Conservation (phyloP, 2,329 filamentous ascomycete species). For the Colletotrichum spinosum region DNA sequence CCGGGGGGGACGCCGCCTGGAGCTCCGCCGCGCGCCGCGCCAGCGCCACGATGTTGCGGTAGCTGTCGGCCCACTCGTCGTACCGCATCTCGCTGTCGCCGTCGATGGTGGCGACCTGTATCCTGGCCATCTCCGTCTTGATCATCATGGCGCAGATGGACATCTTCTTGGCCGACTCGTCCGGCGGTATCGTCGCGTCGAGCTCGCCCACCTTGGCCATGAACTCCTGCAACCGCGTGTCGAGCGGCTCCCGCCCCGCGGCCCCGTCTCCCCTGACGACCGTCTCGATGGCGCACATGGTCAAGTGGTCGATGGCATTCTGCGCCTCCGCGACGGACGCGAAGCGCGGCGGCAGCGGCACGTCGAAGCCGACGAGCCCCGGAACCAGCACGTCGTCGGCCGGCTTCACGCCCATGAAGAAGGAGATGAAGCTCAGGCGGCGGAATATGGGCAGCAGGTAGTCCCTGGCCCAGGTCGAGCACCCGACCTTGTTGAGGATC, state of each 20-base stretch:
- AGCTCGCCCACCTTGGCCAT: slow-evolving; percentile 44
- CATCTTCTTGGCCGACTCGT: slow-evolving; percentile 12
- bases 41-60: slow-evolving; percentile 50
- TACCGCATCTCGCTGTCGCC: slow-evolving; percentile 47
- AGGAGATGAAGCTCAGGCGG: slow-evolving; percentile 23
- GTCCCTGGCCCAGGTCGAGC: slow-evolving; percentile 52
- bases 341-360: slow-evolving; percentile 48
- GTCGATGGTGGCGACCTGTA: slow-evolving; percentile 48
- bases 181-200: slow-evolving; percentile 40
- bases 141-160: slow-evolving; percentile 27
- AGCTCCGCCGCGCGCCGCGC: slow-evolving; percentile 37
- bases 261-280: slow-evolving; percentile 45
- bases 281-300: slow-evolving; percentile 36
- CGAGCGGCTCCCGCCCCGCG: slow-evolving; percentile 41
- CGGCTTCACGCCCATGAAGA: slow-evolving; percentile 35
- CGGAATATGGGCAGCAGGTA: slow-evolving; percentile 39
- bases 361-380: slow-evolving; percentile 45
- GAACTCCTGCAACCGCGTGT: slow-evolving; percentile 48
- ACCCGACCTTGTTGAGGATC: slow-evolving; percentile 25
- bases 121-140: slow-evolving; percentile 46
- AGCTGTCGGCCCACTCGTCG: slow-evolving; percentile 49
- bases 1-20: slow-evolving; percentile 6
- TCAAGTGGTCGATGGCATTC: slow-evolving; percentile 49
- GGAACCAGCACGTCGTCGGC: slow-evolving; percentile 46
- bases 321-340: slow-evolving; percentile 46